Evolutionary conservation across 768 basidiomycete species (phyloP).

Genomic region (Lentinula aciculospora): DNA sequence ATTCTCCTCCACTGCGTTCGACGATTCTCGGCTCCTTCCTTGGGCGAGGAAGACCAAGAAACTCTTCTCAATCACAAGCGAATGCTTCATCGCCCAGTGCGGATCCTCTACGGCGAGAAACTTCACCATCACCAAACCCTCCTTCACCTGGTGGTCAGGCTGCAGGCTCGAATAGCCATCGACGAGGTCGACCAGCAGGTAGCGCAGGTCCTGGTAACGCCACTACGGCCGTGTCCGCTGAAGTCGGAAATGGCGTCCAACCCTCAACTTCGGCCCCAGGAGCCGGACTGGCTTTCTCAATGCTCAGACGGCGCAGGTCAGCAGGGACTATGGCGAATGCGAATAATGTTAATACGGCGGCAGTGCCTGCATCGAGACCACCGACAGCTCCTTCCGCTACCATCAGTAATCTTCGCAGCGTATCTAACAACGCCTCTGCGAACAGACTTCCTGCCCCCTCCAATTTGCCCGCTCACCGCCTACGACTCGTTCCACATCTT

Average conservation of each 20-base stretch:
- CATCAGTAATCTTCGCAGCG: slow-evolving; percentile 11
- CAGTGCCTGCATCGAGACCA: not conserved
- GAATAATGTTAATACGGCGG: not conserved
- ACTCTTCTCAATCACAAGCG: slow-evolving; percentile 61
- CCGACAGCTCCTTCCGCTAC: not conserved
- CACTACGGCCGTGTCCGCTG: slow-evolving; percentile 10
- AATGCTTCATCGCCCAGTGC: slow-evolving; percentile 31
- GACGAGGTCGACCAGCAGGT: slow-evolving; percentile 62
- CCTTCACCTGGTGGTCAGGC: slow-evolving; percentile 29
- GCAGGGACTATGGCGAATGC: not conserved
- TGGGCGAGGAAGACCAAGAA: slow-evolving; percentile 56
- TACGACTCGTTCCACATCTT: slow-evolving; percentile 93
- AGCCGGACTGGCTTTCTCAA: not conserved
- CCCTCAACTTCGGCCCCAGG: not conserved
- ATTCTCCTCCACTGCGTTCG: slow-evolving; percentile 29
- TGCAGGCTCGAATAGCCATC: slow-evolving; percentile 55
- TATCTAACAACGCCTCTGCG: slow-evolving; percentile 1
- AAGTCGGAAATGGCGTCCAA: slow-evolving; percentile 8
- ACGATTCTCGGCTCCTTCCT: slow-evolving; percentile 43
- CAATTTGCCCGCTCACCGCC: slow-evolving; percentile 45
- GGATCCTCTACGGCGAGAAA: slow-evolving; percentile 26
- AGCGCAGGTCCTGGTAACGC: slow-evolving; percentile 34
- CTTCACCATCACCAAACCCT: slow-evolving; percentile 39
- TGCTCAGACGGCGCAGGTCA: not conserved
- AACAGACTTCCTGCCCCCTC: not conserved